These are phyloP conservation scores for Xylaria sp. DNA, from an alignment of 2,329 filamentous ascomycete genomes.

Conservation along the genomic window DNA sequence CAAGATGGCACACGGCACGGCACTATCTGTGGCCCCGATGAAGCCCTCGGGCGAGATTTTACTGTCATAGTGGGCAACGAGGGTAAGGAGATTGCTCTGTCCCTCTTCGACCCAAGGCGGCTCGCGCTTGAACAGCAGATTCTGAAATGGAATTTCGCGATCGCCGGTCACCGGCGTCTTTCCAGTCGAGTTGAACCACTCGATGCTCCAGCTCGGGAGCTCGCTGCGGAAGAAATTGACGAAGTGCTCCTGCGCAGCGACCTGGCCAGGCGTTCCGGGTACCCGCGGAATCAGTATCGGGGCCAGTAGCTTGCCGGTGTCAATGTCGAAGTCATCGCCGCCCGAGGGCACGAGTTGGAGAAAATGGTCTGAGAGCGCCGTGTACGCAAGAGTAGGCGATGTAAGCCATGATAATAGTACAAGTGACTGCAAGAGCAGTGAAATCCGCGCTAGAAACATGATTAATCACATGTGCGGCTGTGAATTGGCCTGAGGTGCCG, in stretches of 20 bases:
- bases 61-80: constrained; percentile 88
- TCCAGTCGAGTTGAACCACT: constrained; percentile 79
- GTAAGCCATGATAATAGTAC: constrained; percentile 45
- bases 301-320: constrained; percentile 75
- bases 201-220: constrained; percentile 76
- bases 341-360: constrained; percentile 71
- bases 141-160: constrained; percentile 76
- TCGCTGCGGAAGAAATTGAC: constrained; percentile 74
- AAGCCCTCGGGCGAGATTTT: constrained; percentile 79
- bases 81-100: constrained; percentile 76
- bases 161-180: constrained; percentile 73
- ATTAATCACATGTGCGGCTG: constrained; percentile 19
- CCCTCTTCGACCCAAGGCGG: constrained; percentile 79
- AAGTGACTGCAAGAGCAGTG: constrained; percentile 44
- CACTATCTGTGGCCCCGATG: constrained; percentile 86
- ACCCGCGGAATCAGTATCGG: constrained; percentile 81
- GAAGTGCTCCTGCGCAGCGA: constrained; percentile 76
- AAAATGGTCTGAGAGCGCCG: constrained; percentile 71
- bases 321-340: constrained; percentile 76
- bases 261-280: constrained; percentile 76
- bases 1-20: constrained; percentile 85
- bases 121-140: constrained; percentile 80
- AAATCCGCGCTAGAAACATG: constrained; percentile 32
- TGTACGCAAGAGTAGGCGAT: constrained; percentile 49
- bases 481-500: constrained; percentile 28